Evolutionary conservation across 805 yeast species (phyloP).

Genomic region (Lachancea nothofagi): DNA sequence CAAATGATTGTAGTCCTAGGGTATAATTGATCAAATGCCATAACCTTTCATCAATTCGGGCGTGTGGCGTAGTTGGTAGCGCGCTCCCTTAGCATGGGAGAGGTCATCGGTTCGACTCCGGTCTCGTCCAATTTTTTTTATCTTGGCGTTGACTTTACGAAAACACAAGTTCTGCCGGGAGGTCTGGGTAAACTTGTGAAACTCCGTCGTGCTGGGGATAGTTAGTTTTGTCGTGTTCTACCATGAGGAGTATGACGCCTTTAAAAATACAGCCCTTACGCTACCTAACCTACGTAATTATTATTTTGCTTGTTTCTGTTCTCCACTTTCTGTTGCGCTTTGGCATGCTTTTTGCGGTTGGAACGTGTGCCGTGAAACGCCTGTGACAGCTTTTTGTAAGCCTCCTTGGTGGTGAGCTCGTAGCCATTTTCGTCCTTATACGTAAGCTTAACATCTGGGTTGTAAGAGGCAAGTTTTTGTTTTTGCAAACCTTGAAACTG

Average conservation of each 20-base stretch:
- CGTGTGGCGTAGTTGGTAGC: constrained; percentile 76
- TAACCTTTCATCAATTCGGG: constrained; percentile 32
- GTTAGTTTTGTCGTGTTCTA: too few relatives aligned
- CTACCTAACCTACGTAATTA: constrained; percentile 14
- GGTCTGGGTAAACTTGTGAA: too few relatives aligned
- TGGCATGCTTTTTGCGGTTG: constrained; percentile 23
- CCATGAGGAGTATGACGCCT: too few relatives aligned
- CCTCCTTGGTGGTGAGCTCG: constrained; percentile 56
- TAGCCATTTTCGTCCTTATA: constrained; percentile 65
- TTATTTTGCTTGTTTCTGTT: constrained; percentile 30
- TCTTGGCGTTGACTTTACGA: too few relatives aligned
- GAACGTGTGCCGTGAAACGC: constrained; percentile 61
- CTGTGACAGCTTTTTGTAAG: constrained; percentile 71
- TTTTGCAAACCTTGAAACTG: constrained; percentile 26
- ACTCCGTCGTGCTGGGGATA: too few relatives aligned
- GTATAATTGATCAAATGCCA: not conserved
- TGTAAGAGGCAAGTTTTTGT: constrained; percentile 34
- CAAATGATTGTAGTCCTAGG: too few relatives aligned
- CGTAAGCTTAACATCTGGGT: constrained; percentile 42
- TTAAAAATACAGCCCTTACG: too few relatives aligned
- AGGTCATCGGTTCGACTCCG: constrained; percentile 74
- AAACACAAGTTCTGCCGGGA: too few relatives aligned
- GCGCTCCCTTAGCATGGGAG: constrained; percentile 70
- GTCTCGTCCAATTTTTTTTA: constrained; percentile 51
- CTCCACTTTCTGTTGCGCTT: constrained; percentile 19